Percentiles rank a stretch among this genome's conserved stretches.
phyloP scores from a whole-genome alignment of 2,329 filamentous ascomycete genomes.

The Fusarium temperatum region DNA sequence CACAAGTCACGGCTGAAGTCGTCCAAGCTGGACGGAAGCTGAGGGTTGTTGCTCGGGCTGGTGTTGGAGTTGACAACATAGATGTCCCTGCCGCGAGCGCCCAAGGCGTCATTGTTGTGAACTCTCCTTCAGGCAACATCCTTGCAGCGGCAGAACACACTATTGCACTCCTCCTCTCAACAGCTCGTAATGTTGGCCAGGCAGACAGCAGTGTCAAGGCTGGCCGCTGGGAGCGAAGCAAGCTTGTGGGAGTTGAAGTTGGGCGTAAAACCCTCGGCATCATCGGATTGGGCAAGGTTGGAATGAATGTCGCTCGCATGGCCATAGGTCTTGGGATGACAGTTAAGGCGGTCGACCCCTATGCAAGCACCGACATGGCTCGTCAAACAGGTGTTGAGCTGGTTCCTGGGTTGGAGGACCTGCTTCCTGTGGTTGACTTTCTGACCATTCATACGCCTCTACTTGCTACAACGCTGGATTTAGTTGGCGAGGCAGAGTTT shows the following conservation, averaged over 20 bases:
- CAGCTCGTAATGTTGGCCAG: conserved; percentile 76
- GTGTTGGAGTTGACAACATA: conserved; percentile 86
- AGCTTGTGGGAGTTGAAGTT: conserved; percentile 79
- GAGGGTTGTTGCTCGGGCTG: conserved; percentile 81
- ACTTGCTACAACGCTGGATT: conserved; percentile 77
- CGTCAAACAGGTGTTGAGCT: conserved; percentile 72
- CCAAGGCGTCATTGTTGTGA: conserved; percentile 81
- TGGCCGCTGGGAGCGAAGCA: conserved; percentile 79
- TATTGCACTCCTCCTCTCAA: conserved; percentile 76
- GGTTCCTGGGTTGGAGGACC: conserved; percentile 62
- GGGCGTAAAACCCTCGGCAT: conserved; percentile 80
- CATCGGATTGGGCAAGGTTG: conserved; percentile 84
- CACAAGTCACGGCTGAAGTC: conserved; percentile 77
- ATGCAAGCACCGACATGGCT: conserved; percentile 78
- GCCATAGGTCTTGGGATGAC: conserved; percentile 81
- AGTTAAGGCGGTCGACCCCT: conserved; percentile 79
- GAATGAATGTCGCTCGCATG: conserved; percentile 81
- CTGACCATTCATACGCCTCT: conserved; percentile 84
- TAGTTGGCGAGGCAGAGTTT: conserved; percentile 75
- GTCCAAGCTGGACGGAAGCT: conserved; percentile 73
- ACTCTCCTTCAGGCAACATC: conserved; percentile 82
- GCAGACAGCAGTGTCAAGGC: conserved; percentile 74
- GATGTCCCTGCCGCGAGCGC: conserved; percentile 77
- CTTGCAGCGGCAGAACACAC: conserved; percentile 83
- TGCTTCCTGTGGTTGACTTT: conserved; percentile 77